Evolutionary conservation across 2,329 filamentous ascomycete species (phyloP), one percentile per base, ranked within the genome.

Genomic region (Claviceps africana): DNA sequence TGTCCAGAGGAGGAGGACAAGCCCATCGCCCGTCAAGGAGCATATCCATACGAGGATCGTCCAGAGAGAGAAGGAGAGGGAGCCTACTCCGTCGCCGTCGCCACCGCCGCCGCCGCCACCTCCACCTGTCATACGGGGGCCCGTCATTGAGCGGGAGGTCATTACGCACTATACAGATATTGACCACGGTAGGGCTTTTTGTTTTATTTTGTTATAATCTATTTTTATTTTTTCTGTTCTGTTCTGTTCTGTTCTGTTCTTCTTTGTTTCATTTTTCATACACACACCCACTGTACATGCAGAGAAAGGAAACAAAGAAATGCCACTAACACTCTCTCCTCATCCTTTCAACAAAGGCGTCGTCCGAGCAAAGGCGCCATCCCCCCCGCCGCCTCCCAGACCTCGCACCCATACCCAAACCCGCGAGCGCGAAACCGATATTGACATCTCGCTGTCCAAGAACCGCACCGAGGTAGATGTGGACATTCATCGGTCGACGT

Each of bases 111-210:
- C 78, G 4, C 73, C 76, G 13, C 75, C 77, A 9, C 74, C 77
- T n/a, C 78, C 78, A 45, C 81, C 80, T 31, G 75, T 85, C 45
- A 83, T 93, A 60, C 78, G 81, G 43, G 82, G 83, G 21, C 88
- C 88, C 35, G 85, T 84, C 1, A 88, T 95, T 59, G 86, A 91
- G 67, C 82, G 91, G 62, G 87, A 95, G 64, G 82, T 95, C 54
- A 90, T 94, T 58, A 94, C 88, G 0, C 87, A 93, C 68, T 91
- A 93, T 64, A 79, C 83, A 53, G 86, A 91, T 62, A 85, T 94
- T 59, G 86, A 95, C 62, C 88, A 95, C 68, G 89, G 86, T 88
- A 73, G 64, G 81, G 47, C 6, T 37, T 37, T 37, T 3, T 6
- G 15, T 37, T n/a, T 9, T 19, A 3, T n/a, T 8, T 39, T 39